phyloP scores from a whole-genome alignment of 768 basidiomycete genomes.

The Daedalea quercina region DNA sequence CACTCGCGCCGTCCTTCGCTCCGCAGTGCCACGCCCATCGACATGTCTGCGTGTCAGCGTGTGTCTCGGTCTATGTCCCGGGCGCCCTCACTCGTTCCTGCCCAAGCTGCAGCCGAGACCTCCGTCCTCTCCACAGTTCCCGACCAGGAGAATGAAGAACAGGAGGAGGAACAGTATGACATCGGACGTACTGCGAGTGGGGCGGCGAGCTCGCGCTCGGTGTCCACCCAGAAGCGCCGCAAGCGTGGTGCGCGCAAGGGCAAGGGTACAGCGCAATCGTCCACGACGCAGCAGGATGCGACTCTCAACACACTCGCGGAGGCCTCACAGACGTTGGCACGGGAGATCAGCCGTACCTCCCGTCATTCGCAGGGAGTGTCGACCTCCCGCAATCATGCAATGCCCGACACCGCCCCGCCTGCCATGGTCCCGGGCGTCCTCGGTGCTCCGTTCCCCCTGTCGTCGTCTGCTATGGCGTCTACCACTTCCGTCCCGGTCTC shows the following conservation, averaged over 20 bases:
- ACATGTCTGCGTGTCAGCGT: conserved; percentile 34
- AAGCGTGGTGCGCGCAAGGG: conserved; percentile 85
- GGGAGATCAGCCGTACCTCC: conserved; percentile 69
- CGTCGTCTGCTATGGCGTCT: conserved; percentile 21
- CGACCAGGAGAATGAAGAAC: conserved; percentile 27
- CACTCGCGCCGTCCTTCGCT: conserved; percentile 69
- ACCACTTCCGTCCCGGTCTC: conserved; percentile 22
- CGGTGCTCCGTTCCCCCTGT: conserved; percentile 4
- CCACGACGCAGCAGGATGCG: conserved; percentile 36
- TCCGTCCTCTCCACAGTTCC: conserved; percentile 15
- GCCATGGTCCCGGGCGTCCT: neutral
- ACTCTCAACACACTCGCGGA: conserved; percentile 66
- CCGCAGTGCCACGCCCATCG: conserved; percentile 47
- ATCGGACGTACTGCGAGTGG: conserved; percentile 10
- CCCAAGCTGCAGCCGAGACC: conserved; percentile 14
- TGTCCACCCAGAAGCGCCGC: conserved; percentile 72
- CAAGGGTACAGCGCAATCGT: conserved; percentile 44
- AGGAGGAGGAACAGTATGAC: conserved; percentile 28
- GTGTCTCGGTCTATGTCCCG: conserved; percentile 52
- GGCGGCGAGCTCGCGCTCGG: conserved; percentile 43
- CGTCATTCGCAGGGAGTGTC: conserved; percentile 10
- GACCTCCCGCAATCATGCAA: conserved; percentile 5
- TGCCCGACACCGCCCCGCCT: conserved; percentile 16
- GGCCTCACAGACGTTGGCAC: conserved; percentile 75
- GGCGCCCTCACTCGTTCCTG: conserved; percentile 49